Percentiles rank a stretch among this genome's conserved stretches.
phyloP scores from a whole-genome alignment of 768 basidiomycete species.

The Leccinum truebloodii region DNA sequence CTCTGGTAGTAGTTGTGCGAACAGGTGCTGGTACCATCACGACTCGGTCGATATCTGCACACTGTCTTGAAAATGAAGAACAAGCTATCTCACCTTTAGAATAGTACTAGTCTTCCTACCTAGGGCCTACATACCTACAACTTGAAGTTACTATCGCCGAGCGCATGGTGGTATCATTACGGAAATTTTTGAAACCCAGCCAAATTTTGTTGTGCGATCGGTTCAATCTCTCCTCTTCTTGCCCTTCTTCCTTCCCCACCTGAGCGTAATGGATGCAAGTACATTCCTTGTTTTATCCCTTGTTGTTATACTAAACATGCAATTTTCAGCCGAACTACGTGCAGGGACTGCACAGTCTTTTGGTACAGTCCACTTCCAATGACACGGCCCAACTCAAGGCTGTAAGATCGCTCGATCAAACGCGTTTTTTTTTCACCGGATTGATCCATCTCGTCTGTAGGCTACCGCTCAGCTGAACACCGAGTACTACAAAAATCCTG shows the following conservation, averaged over 20 bases:
- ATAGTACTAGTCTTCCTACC: too few relatives aligned
- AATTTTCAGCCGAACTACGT: conserved; percentile 62
- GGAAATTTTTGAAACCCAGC: conserved; percentile 51
- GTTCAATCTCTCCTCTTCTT: conserved; percentile 29
- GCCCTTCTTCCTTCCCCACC: conserved; percentile 25
- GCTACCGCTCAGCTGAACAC: conserved; percentile 90
- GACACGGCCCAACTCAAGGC: conserved; percentile 89
- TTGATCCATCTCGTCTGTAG: conserved; percentile 41
- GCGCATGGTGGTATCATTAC: background rate
- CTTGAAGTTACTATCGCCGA: background rate
- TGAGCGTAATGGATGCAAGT: conserved; percentile 34
- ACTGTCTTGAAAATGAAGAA: too few relatives aligned
- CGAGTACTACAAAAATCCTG: conserved; percentile 89
- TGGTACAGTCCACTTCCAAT: conserved; percentile 76
- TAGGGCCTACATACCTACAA: too few relatives aligned
- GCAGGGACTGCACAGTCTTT: conserved; percentile 80
- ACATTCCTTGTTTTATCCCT: background rate
- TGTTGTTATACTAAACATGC: conserved; percentile 4
- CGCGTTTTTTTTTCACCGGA: conserved; percentile 21
- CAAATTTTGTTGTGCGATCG: conserved; percentile 46
- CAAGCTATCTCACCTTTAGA: too few relatives aligned
- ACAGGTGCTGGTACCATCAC: background rate
- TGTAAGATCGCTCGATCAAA: conserved; percentile 51
- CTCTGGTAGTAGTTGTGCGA: background rate
- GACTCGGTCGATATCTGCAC: too few relatives aligned